Evolutionary conservation across 1,284 basidiomycete species (phyloP).

Genomic region (Lentinula novae-zelandiae): DNA sequence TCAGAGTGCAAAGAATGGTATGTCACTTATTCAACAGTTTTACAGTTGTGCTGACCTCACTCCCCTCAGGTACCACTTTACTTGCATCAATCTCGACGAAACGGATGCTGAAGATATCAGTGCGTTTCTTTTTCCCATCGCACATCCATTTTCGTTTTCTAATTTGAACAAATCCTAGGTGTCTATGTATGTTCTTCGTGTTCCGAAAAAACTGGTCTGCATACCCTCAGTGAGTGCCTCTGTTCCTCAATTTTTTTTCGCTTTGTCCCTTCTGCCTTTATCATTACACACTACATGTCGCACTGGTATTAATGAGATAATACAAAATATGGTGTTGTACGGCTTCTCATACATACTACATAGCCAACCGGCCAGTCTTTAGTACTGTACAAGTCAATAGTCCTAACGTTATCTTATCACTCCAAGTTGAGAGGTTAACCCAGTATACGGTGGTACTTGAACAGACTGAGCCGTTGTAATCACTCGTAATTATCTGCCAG

Average conservation of each 20-base stretch:
- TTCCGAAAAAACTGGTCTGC: conserved; percentile 57
- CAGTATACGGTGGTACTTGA: not conserved
- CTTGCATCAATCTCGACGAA: conserved; percentile 57
- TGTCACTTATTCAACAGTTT: conserved; percentile 21
- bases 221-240: conserved; percentile 75
- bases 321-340: conserved; percentile 3
- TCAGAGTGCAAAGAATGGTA: conserved; percentile 73
- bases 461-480: not conserved
- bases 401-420: not conserved
- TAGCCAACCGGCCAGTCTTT: not conserved
- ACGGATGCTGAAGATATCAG: conserved; percentile 71
- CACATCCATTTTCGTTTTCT: conserved; percentile 10
- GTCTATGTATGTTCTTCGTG: conserved; percentile 71
- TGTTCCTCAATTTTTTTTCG: conserved; percentile 22
- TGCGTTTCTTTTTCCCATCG: conserved; percentile 35
- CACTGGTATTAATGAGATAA: conserved; percentile 5
- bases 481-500: not conserved
- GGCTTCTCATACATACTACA: not conserved
- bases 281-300: conserved; percentile 2
- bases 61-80: conserved; percentile 67
- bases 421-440: not conserved
- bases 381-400: conserved; percentile 6
- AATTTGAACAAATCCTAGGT: conserved; percentile 34
- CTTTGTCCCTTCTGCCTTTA: not conserved
- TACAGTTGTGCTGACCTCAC: not conserved